Conservation (phyloP, 768 basidiomycete genomes). For the Pleurotus pulmonarius region DNA sequence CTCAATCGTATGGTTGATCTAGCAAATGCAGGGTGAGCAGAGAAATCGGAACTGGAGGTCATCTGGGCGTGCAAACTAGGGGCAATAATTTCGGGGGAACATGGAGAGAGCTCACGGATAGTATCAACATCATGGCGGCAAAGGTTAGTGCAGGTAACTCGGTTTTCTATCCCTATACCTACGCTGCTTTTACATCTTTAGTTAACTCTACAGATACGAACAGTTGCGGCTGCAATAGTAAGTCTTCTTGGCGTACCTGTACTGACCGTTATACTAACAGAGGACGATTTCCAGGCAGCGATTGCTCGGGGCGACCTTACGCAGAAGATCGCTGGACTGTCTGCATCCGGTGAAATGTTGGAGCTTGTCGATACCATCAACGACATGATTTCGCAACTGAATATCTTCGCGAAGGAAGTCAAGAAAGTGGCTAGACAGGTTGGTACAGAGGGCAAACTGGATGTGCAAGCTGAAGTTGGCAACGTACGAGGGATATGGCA, state of each 20-base stretch:
- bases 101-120: constrained; percentile 95
- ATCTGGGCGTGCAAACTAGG: constrained; percentile 88
- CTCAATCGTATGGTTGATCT: neutral
- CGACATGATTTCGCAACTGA: constrained; percentile 61
- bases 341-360: constrained; percentile 92
- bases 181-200: constrained; percentile 21
- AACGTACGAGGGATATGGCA: constrained; percentile 98
- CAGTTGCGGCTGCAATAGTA: constrained; percentile 88
- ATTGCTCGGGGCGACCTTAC: constrained; percentile 92
- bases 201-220: constrained; percentile 90
- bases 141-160: constrained; percentile 52
- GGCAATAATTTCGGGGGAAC: constrained; percentile 94
- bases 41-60: constrained; percentile 95
- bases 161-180: neutral
- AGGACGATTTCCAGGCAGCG: constrained; percentile 50
- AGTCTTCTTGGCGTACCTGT: constrained; percentile 19
- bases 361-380: constrained; percentile 97
- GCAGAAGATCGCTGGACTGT: constrained; percentile 87
- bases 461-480: constrained; percentile 94
- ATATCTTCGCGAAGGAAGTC: constrained; percentile 55
- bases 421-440: constrained; percentile 97
- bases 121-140: constrained; percentile 92
- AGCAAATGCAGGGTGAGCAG: constrained; percentile 66
- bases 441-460: constrained; percentile 94
- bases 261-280: neutral